A percentile compares a stretch with the other conserved stretches of the same genome.
Conservation (phyloP, 768 basidiomycete genomes). For the Lactifluus rugatus region DNA sequence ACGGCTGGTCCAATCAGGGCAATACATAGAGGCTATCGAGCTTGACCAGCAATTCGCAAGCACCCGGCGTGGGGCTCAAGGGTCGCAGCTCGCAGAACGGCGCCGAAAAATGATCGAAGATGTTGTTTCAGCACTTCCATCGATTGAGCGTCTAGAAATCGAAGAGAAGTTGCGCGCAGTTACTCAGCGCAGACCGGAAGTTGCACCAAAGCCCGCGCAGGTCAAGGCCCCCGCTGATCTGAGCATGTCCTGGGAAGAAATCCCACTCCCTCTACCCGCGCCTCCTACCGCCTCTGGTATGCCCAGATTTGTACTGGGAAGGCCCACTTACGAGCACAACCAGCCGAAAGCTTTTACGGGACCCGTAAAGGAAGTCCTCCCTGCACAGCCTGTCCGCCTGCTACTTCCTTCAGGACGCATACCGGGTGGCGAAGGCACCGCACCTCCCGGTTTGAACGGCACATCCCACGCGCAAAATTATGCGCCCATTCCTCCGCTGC, state of each 20-base stretch:
- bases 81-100: slow-evolving; percentile 34
- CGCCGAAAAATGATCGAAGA: slow-evolving; percentile 64
- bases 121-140: slow-evolving; percentile 52
- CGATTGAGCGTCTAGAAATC: slow-evolving; percentile 50
- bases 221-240: slow-evolving; percentile 26
- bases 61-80: slow-evolving; percentile 28
- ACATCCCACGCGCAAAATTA: neutral
- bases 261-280: slow-evolving; percentile 23
- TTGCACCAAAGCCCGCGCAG: slow-evolving; percentile 6
- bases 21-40: slow-evolving; percentile 63
- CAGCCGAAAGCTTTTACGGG: neutral
- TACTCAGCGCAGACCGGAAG: neutral
- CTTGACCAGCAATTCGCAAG: slow-evolving; percentile 52
- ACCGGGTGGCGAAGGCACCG: neutral
- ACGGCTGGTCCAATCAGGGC: slow-evolving; percentile 64
- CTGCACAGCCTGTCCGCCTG: neutral
- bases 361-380: neutral
- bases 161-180: slow-evolving; percentile 41
- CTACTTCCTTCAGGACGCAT: neutral
- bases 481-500: neutral
- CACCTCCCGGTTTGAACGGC: slow-evolving; percentile 6
- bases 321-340: neutral
- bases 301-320: slow-evolving; percentile 15
- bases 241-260: slow-evolving; percentile 59
- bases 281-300: neutral